phyloP scores from a whole-genome alignment of 225 moss, liverwort and hornwort genomes.

The Takakia lepidozioides region DNA sequence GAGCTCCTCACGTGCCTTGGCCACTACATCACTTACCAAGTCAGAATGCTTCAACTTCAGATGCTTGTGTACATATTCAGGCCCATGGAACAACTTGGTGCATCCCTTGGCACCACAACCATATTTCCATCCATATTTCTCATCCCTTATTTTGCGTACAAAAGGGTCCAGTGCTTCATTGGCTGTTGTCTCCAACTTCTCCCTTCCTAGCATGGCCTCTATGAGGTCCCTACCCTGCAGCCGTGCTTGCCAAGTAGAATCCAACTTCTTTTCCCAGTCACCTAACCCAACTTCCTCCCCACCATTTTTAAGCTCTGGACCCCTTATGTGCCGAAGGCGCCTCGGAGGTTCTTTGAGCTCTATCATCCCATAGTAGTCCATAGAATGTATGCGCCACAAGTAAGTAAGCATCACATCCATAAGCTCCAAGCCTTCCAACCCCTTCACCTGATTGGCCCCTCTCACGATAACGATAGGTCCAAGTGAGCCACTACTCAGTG shows the following conservation, averaged over 20 bases:
- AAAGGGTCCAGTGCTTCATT: slow-evolving; percentile 98
- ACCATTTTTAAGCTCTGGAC: slow-evolving; percentile 48
- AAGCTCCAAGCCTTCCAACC: slow-evolving; percentile 86
- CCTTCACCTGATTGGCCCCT: slow-evolving; percentile 93
- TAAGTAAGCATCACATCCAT: slow-evolving; percentile 92
- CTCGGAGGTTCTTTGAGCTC: slow-evolving; percentile 88
- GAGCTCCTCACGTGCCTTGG: slow-evolving; percentile 92
- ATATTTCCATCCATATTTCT: slow-evolving; percentile 99
- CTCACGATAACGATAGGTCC: slow-evolving; percentile 94
- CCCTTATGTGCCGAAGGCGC: slow-evolving; percentile 79
- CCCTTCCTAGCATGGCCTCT: slow-evolving; percentile 92
- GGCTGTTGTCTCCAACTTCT: slow-evolving; percentile 90
- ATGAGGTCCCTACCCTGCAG: slow-evolving; percentile 82
- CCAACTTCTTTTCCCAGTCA: slow-evolving; percentile 94
- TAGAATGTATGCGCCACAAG: slow-evolving; percentile 88
- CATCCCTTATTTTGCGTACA: slow-evolving; percentile 97
- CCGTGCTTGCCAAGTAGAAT: slow-evolving; percentile 77
- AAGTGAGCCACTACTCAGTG: slow-evolving; percentile 57
- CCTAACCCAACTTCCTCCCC: slow-evolving; percentile 54
- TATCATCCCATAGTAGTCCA: slow-evolving; percentile 85
- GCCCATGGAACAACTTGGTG: slow-evolving; percentile 96
- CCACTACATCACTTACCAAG: slow-evolving; percentile 88
- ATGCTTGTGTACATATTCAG: slow-evolving; percentile 99
- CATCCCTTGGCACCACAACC: slow-evolving; percentile 99
- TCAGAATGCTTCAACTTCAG: slow-evolving; percentile 96